Percentiles rank a stretch among this genome's conserved stretches.
Conservation (phyloP, 192 early-diverging fungal species). For the Linnemannia elongata region DNA sequence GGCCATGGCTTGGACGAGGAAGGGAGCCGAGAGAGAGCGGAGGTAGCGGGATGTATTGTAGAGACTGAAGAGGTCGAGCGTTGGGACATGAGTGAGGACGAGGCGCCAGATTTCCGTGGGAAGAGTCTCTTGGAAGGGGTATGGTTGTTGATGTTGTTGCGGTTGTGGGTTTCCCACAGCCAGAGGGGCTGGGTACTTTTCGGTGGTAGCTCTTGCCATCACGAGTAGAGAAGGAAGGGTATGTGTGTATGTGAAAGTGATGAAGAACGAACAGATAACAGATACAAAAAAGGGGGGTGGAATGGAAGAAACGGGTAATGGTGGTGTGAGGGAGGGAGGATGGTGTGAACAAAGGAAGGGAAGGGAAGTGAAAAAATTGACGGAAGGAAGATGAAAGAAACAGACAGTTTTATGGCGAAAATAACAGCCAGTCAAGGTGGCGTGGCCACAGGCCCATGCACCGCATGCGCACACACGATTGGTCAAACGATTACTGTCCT, state of each 20-base stretch:
- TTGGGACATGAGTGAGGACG: constrained; percentile 15
- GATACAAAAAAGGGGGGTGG: neutral
- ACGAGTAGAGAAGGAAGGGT: neutral
- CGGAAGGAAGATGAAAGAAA: neutral
- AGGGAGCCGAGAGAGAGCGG: constrained; percentile 22
- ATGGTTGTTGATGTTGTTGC: neutral
- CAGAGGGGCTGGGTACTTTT: neutral
- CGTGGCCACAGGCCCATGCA: neutral
- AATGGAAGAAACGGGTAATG: neutral
- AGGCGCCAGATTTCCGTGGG: constrained; percentile 42
- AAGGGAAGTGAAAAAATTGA: neutral
- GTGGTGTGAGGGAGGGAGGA: neutral
- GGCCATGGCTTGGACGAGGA: constrained; percentile 30
- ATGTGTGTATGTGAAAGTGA: neutral
- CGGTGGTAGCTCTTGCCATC: neutral
- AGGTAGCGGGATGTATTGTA: constrained; percentile 46
- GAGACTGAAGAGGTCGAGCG: constrained; percentile 39
- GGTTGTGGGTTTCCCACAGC: neutral
- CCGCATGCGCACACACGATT: neutral
- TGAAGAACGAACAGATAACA: no score
- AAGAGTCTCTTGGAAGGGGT: constrained; percentile 21
- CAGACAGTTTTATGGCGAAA: neutral
- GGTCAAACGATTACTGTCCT: neutral
- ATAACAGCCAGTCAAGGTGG: neutral
- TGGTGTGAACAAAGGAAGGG: neutral